phyloP scores from a whole-genome alignment of 2,329 filamentous ascomycete species.

The Xylariaceae sp. region DNA sequence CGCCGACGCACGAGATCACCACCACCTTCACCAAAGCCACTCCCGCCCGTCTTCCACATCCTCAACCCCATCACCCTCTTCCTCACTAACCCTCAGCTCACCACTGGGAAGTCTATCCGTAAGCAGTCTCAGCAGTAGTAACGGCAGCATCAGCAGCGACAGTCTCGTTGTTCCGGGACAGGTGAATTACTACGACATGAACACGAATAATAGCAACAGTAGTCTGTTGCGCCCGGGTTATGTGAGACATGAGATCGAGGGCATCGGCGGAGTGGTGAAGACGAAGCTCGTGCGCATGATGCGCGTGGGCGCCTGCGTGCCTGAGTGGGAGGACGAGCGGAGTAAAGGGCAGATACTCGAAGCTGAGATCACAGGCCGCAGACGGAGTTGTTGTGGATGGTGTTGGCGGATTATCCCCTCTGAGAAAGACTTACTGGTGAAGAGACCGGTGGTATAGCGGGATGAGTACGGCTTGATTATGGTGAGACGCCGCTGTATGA shows the following conservation, averaged over 20 bases:
- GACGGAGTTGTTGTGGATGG: conserved; percentile 89
- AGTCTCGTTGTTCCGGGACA: conserved; percentile 32
- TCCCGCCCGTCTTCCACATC: conserved; percentile 15
- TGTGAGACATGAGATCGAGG: conserved; percentile 81
- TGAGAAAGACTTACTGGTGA: conserved; percentile 38
- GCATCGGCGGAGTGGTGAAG: conserved; percentile 83
- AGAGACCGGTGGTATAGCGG: background rate
- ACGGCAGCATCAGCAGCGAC: conserved; percentile 27
- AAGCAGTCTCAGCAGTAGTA: conserved; percentile 15
- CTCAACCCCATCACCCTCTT: conserved; percentile 12
- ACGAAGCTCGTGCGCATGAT: conserved; percentile 82
- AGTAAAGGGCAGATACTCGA: conserved; percentile 61
- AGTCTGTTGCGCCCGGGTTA: conserved; percentile 63
- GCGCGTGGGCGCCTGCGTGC: conserved; percentile 76
- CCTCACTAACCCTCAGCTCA: conserved; percentile 12
- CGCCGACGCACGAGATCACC: conserved; percentile 59
- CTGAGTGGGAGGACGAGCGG: conserved; percentile 78
- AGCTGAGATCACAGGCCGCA: conserved; percentile 63
- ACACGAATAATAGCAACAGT: too few relatives aligned
- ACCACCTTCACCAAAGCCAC: conserved; percentile 18
- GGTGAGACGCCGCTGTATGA: too few relatives aligned
- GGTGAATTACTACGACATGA: too few relatives aligned
- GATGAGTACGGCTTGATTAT: too few relatives aligned
- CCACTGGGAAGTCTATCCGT: conserved; percentile 7
- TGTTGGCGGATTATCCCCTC: conserved; percentile 73